Percentiles rank a stretch among this genome's conserved stretches.
phyloP scores from a whole-genome alignment of 805 yeast species.

The Wickerhamiella vanderwaltii region DNA sequence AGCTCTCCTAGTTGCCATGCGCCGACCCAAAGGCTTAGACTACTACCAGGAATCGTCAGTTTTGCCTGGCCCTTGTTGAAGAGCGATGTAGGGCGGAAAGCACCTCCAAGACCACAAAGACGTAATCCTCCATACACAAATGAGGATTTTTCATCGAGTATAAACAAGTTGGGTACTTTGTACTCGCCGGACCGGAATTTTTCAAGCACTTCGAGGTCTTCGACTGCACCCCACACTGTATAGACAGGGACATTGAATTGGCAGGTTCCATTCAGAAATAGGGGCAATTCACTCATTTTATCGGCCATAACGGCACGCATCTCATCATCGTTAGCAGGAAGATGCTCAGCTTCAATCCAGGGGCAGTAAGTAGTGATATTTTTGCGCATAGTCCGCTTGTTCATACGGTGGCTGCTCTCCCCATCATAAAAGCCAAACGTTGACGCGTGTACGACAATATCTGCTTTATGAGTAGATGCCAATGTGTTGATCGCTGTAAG shows the following conservation, averaged over 20 bases:
- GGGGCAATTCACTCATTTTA: slow-evolving; percentile 41
- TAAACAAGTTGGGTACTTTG: slow-evolving; percentile 41
- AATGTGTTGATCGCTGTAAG: slow-evolving; percentile 38
- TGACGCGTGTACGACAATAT: slow-evolving; percentile 56
- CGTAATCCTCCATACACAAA: slow-evolving; percentile 39
- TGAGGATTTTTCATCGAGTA: slow-evolving; percentile 48
- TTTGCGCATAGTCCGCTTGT: slow-evolving; percentile 41
- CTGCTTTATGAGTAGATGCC: slow-evolving; percentile 37
- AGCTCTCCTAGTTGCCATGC: slow-evolving; percentile 59
- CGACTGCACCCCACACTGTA: slow-evolving; percentile 65
- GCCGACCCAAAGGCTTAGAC: slow-evolving; percentile 67
- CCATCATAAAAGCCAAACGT: slow-evolving; percentile 65
- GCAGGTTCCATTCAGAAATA: slow-evolving; percentile 35
- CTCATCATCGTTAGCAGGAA: slow-evolving; percentile 41
- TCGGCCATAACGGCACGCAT: slow-evolving; percentile 27
- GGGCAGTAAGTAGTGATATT: slow-evolving; percentile 59
- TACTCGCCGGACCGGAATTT: slow-evolving; percentile 46
- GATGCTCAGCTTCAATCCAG: slow-evolving; percentile 37
- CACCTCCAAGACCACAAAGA: slow-evolving; percentile 62
- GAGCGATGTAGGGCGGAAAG: slow-evolving; percentile 50
- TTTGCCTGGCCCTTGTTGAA: slow-evolving; percentile 51
- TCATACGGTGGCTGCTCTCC: slow-evolving; percentile 41
- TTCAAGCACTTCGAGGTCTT: slow-evolving; percentile 56
- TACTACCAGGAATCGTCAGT: slow-evolving; percentile 41
- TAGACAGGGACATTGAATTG: slow-evolving; percentile 50